Base-by-base conservation (phyloP, 192 early-diverging fungal species). In the Jimgerdemannia lactiflua region DNA sequence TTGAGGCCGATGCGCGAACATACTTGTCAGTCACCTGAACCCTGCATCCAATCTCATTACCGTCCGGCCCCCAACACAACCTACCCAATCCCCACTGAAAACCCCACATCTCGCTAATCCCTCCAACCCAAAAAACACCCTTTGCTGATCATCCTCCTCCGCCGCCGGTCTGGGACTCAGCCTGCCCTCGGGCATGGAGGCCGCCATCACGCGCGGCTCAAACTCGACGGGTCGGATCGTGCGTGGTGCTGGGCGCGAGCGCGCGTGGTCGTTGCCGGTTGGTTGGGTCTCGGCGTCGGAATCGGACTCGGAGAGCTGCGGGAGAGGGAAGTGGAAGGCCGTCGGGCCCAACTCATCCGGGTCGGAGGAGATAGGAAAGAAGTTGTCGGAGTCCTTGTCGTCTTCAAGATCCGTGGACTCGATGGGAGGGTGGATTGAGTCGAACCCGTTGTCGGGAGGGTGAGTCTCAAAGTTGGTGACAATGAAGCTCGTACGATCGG, bases 41-140 rank as follows among this genome's bases (percentile, higher is more conserved):
- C n/a, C n/a, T n/a, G n/a, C n/a, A n/a, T n/a, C n/a, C n/a, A n/a
- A n/a, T n/a, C n/a, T 54, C 49, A 54, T 54, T 54, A 54, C 11
- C 11, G 69, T 71, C 68, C 19, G 72, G 18, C 14, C n/a, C 42
- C 0, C 7, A 75, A 43, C 8, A 54, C 29, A 76, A 39, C 83
- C 74, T 76, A 84, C 87, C 90, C 90, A 91, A 71, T 90, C 87
- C 4, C 89, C 89, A 73, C 90, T 91, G 42, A 88, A 88, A 8
- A 86, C 83, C 29, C 84, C 78, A n/a, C 86, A 81, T 18, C 73
- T 83, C 3, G 85, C 84, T 39, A 91, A 67, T 64, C 81, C 78
- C 44, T 80, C 68, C 3, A 90, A 77, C 71, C 85, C 79, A 10
- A 91, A 83, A 79, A 85, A 86, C 19, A 90, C 78, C 8, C 86